Base-by-base conservation (phyloP, 305 asterid genomes). In the Plantago lanceolata region DNA sequence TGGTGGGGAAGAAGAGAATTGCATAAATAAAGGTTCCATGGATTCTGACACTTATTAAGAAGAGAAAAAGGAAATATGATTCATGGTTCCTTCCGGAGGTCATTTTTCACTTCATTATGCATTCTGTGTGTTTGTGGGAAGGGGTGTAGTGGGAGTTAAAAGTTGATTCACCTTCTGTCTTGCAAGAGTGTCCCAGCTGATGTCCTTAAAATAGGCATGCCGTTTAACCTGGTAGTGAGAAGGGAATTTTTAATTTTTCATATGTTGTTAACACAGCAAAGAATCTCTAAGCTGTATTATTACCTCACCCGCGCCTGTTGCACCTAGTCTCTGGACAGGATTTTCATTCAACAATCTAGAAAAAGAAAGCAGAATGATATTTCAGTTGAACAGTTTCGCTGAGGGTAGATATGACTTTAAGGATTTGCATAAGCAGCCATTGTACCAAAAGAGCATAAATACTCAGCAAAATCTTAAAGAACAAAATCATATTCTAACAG, bases 291-390 rank as follows among this genome's bases (percentile, higher is more conserved):
- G 55, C 53, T 68, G 65, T 66, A 62, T 18, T 26, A 24, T 71
- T 71, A 89, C 99, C 96, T 94, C 96, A 63, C 76, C 81, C 59
- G 96, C 81, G 44, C 99, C 99, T 19, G 96, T 86, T 47, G 95
- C 89, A 68, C 99, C 99, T 73, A 94, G 76, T 79, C 96, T 82
- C 81, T 94, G 96, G 68, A 83, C 84, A 18, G 99, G 94, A 76
- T 83, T 90, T 71, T 86, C 97, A 63, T 70, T 86, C 73, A 94
- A 75, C 84, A 94, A 78, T 86, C 97, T 93, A 79, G 63, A 40
- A 19, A 57, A 69, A 58, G 53, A 57, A 33, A 72, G 69, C 55
- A 76, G 49, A 69, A 61, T 65, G 21, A 58, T 16, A 51, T 57
- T 37, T 47, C 74, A 59, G 54, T 59, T 65, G 13, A 40, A 67